Evolutionary conservation across 176 grass and related monocot species (phyloP), one percentile per base, ranked within the genome.

Genomic region (Musa itinerans): DNA sequence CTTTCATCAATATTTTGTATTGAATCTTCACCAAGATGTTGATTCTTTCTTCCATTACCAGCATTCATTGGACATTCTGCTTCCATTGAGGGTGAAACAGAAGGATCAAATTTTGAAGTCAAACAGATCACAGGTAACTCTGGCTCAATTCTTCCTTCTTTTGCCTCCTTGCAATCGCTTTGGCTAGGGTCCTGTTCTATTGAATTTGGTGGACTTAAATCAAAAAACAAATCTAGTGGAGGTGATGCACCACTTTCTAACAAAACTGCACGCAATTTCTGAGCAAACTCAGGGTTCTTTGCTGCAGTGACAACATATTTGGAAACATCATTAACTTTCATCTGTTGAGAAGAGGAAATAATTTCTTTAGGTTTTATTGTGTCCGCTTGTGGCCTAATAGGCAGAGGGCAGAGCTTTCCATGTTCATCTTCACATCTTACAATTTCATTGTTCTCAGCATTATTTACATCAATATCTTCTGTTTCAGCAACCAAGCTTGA

Each of bases 261-360:
- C 62, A 89, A 84, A 43, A 91, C 63, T 71, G 80, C 76, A 43
- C 92, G 86, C 76, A 99, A 82, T 79, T 89, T 99, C 78, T 72
- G 86, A 76, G 88, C 84, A 25, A 89, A 81, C 74, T 89, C 78
- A 66, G 88, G 80, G 59, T 89, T 62, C 76, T 78, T 72, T 75
- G 74, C 75, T 69, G 77, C 80, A 75, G 86, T 86, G 54, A 87
- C 79, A 61, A 91, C 72, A 82, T 85, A 84, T 54, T 78, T 91
- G 54, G 95, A 86, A 77, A 89, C 71, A 63, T 89, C 84, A 83
- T 86, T 81, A 23, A 80, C 80, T 74, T 89, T 81, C 73, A 82
- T 79, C 71, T 87, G 77, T 50, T 89, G 83, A 69, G 83, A 48
- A 80, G 69, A 69, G 9, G 69, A 80, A 64, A 73, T 64, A 26